Percentiles rank a stretch among this genome's conserved stretches.
Evolutionary conservation across 805 yeast species (phyloP).

Genomic region (Suhomyces tanzawaensis): DNA sequence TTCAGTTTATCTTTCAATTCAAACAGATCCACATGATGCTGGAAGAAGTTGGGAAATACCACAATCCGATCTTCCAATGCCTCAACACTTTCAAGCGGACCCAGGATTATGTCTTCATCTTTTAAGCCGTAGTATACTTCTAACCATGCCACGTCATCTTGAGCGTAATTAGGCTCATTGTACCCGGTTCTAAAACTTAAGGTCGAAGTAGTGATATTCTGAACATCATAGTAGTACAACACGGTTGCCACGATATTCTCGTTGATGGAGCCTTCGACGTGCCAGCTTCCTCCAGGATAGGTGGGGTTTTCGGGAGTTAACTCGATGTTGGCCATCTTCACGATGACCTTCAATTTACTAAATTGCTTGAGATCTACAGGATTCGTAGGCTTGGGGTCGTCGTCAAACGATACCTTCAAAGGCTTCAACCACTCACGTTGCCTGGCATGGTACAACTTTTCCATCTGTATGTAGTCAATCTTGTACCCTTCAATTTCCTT

Average conservation of each 20-base stretch:
- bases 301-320: conserved; percentile 39
- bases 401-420: not conserved
- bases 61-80: conserved; percentile 26
- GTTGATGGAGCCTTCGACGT: conserved; percentile 40
- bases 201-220: conserved; percentile 35
- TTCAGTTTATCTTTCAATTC: conserved; percentile 33
- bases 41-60: conserved; percentile 39
- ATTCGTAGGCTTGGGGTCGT: not conserved
- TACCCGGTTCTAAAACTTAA: conserved; percentile 28
- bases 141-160: conserved; percentile 26
- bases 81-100: conserved; percentile 24
- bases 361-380: conserved; percentile 15
- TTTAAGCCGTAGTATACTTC: conserved; percentile 26
- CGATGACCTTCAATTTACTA: conserved; percentile 33
- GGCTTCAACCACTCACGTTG: not conserved
- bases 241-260: conserved; percentile 43
- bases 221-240: conserved; percentile 39
- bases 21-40: conserved; percentile 41
- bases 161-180: conserved; percentile 35
- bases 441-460: not conserved
- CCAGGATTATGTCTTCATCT: conserved; percentile 27
- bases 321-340: conserved; percentile 40
- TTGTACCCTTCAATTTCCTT: not conserved
- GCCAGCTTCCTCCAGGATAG: conserved; percentile 44
- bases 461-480: too few relatives aligned